Evolutionary conservation across 2,329 filamentous ascomycete genomes (phyloP), one percentile per base, ranked within the genome.

Genomic region (Talaromyces verruculosus): DNA sequence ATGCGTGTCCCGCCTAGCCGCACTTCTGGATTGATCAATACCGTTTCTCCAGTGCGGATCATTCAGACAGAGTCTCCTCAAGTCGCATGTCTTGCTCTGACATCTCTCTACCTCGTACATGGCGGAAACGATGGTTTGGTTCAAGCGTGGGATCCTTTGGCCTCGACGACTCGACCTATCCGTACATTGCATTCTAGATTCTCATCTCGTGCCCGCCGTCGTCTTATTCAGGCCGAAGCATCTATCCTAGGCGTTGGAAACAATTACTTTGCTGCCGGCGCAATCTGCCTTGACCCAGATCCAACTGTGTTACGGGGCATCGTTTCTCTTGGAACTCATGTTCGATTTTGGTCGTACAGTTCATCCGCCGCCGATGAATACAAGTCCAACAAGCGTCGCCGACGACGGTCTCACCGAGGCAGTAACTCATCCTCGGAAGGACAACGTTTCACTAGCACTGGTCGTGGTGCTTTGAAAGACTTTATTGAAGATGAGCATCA

Each of bases 111-210:
- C 74, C 80, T 99, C 17, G 91, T 98, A 6, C 92, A 97, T 75
- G 95, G 95, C 60, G 95, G 95, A 30, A 97, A 91, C 70, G 95
- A 99, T 78, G 94, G 95, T 0, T 85, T 98, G 2, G 94, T 97
- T 4, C 95, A 98, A 77, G 91, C 93, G 5, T 99, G 95, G 95
- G 95, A 99, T 80, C 91, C 91, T n/a, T 82, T 99, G 57, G 92
- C 89, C 0, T 98, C 94, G 1, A 90, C 85, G 0, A 79, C 84
- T 19, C 88, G 89, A 22, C 92, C 95, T 0, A 85, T 98, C 61
- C 88, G 93, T 45, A 98, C 93, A 0, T 83, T 99, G 63, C 93
- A 96, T 74, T 92, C 92, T 2, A 88, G 91, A 15, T 93, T 94
- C 70, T 91, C 91, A 1, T 89, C 91, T 7, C 88, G 92, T 33